These are phyloP conservation scores for Mycena indigotica DNA, from an alignment of 768 basidiomycete species.

Conservation along the genomic window DNA sequence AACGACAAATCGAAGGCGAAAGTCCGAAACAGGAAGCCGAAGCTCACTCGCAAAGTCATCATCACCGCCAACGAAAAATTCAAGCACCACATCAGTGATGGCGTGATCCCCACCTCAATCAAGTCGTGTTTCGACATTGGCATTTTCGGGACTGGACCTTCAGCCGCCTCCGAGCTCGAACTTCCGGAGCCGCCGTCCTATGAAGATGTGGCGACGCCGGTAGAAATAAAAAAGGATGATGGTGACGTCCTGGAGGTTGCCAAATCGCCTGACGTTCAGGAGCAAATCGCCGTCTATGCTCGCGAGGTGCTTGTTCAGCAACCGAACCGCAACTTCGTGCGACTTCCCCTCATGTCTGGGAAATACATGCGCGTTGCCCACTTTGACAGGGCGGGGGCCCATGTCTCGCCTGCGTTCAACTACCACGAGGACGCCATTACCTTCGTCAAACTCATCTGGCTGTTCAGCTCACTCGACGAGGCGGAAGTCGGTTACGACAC, in stretches of 20 bases:
- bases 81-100: not conserved
- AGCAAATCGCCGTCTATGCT: constrained; percentile 23
- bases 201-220: not conserved
- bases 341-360: constrained; percentile 21
- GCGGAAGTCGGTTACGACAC: constrained; percentile 26
- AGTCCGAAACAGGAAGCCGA: not conserved
- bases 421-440: constrained; percentile 19
- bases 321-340: constrained; percentile 24
- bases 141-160: constrained; percentile 8
- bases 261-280: not conserved
- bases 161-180: not conserved
- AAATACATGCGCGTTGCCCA: constrained; percentile 8
- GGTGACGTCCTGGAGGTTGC: not conserved
- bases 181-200: not conserved
- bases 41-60: not conserved
- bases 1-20: not conserved
- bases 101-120: not conserved
- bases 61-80: not conserved
- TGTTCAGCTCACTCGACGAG: constrained; percentile 21
- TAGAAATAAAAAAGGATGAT: constrained; percentile 12
- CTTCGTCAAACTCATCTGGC: constrained; percentile 27
- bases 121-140: constrained; percentile 13
- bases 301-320: constrained; percentile 25
- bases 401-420: constrained; percentile 14
- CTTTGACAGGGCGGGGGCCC: constrained; percentile 26